Conservation (phyloP, 2,329 filamentous ascomycete genomes). For the Seiridium cupressi region DNA sequence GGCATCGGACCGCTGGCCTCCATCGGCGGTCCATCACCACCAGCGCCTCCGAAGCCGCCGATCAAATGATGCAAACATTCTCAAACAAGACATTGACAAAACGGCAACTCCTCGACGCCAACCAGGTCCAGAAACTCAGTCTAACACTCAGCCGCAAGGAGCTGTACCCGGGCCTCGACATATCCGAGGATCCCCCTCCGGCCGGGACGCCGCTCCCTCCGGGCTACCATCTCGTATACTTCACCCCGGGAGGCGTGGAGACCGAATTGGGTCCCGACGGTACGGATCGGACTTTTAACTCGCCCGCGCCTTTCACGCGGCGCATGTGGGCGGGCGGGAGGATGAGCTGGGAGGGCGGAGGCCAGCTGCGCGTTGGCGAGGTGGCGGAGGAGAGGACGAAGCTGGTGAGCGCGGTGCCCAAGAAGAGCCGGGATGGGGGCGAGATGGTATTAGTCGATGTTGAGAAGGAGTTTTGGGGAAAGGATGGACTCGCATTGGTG, state of each 20-base stretch:
- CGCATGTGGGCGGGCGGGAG: slow-evolving; percentile 68
- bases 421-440: slow-evolving; percentile 51
- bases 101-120: slow-evolving; percentile 55
- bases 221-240: slow-evolving; percentile 63
- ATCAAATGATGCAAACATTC: slow-evolving; percentile 28
- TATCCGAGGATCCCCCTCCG: slow-evolving; percentile 35
- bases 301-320: slow-evolving; percentile 56
- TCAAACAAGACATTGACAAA: slow-evolving; percentile 23
- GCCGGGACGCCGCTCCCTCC: slow-evolving; percentile 51
- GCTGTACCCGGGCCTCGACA: slow-evolving; percentile 37
- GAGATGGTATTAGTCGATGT: slow-evolving; percentile 66
- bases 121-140: slow-evolving; percentile 61
- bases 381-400: slow-evolving; percentile 54
- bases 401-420: slow-evolving; percentile 51
- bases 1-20: neutral
- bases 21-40: neutral
- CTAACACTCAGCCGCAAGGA: slow-evolving; percentile 52
- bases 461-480: slow-evolving; percentile 56
- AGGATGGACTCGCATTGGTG: slow-evolving; percentile 47
- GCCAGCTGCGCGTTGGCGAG: slow-evolving; percentile 50
- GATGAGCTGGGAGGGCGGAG: slow-evolving; percentile 45
- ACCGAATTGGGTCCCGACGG: slow-evolving; percentile 56
- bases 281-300: slow-evolving; percentile 59
- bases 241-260: slow-evolving; percentile 57
- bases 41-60: slow-evolving; percentile 12